Conservation (phyloP, 108 stramenopile genomes). For the Skeletonema costatum region DNA sequence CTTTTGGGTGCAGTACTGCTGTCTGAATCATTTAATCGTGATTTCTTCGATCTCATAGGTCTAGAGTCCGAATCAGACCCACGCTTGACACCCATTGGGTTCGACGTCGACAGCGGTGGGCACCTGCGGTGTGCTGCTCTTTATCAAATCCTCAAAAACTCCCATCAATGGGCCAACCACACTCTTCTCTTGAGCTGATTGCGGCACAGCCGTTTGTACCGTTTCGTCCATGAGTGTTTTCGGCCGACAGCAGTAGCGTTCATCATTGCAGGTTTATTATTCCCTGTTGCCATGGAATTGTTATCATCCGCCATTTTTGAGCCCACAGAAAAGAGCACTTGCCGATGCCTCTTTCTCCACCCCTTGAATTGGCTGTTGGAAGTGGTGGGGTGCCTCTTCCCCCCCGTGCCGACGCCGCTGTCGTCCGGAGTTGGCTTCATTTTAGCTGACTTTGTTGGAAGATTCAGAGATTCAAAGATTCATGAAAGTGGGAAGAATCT, state of each 20-base stretch:
- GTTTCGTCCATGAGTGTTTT: neutral
- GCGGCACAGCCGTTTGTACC: neutral
- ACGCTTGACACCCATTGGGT: neutral
- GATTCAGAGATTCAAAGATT: neutral
- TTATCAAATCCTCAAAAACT: conserved; percentile 81
- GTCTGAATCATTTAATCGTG: conserved; percentile 7
- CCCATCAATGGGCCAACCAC: conserved; percentile 75
- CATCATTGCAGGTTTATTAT: neutral
- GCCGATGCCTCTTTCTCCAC: neutral
- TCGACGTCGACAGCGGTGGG: neutral
- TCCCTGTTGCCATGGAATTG: neutral
- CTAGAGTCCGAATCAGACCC: neutral
- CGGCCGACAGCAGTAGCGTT: neutral
- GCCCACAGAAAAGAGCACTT: neutral
- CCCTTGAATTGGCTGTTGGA: neutral
- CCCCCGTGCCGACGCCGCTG: neutral
- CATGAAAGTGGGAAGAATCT: too few species aligned
- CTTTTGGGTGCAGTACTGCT: conserved; percentile 11
- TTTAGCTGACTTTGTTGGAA: neutral
- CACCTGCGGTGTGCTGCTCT: conserved; percentile 69
- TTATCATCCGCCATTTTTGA: neutral
- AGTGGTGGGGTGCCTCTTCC: neutral
- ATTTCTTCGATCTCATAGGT: conserved; percentile 5
- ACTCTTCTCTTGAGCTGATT: conserved; percentile 20
- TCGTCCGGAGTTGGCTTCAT: neutral